Percentiles rank a stretch among this genome's conserved stretches.
Evolutionary conservation across 345 rosid species (phyloP).

Genomic region (Sonneratia alba): DNA sequence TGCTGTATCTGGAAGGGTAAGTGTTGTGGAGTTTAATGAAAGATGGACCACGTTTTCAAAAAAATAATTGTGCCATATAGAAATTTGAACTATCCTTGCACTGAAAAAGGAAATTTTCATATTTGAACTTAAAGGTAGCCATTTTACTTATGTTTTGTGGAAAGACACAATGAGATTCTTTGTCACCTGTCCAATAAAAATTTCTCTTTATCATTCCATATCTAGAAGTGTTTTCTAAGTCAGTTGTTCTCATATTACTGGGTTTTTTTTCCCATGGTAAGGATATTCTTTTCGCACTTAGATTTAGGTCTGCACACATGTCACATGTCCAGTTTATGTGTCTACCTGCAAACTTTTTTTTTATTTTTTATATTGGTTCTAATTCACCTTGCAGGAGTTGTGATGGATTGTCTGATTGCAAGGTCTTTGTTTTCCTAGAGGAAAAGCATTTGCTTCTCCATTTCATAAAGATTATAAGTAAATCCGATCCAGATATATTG

Average conservation of each 20-base stretch:
- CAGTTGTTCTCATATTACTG: neutral
- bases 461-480: constrained; percentile 40
- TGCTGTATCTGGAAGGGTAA: neutral
- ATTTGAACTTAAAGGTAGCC: neutral
- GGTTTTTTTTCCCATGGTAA: neutral
- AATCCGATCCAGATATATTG: constrained; percentile 72
- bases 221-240: neutral
- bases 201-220: neutral
- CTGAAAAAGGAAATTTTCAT: neutral
- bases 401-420: constrained; percentile 65
- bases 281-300: neutral
- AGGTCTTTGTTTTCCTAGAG: constrained; percentile 41
- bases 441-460: constrained; percentile 54
- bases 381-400: constrained; percentile 35
- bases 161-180: neutral
- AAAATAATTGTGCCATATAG: neutral
- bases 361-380: neutral
- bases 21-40: neutral
- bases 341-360: neutral
- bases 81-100: neutral
- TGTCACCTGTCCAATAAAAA: neutral
- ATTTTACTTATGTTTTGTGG: neutral
- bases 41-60: neutral
- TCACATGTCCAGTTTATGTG: neutral
- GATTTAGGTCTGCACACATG: neutral